phyloP scores from a whole-genome alignment of 2,329 filamentous ascomycete genomes.

The Monascus ruber region DNA sequence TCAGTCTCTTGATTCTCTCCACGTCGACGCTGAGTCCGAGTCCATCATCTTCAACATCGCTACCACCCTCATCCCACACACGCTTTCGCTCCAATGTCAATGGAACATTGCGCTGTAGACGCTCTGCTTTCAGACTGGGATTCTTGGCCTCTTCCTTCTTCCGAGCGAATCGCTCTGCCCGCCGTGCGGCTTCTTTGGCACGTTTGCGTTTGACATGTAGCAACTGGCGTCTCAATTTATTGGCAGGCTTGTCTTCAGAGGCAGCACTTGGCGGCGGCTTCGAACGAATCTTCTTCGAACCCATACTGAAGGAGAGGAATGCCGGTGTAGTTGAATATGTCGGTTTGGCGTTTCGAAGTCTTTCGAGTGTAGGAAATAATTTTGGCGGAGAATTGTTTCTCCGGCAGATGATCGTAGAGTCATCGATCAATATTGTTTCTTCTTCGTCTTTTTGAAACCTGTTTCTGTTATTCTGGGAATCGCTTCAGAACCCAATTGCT shows the following conservation, averaged over 20 bases:
- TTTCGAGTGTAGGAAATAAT: slow-evolving; percentile 12
- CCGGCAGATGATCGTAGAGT: slow-evolving; percentile 5
- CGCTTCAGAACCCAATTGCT: too few species aligned
- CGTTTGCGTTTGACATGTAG: slow-evolving; percentile 74
- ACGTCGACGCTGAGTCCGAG: slow-evolving; percentile 38
- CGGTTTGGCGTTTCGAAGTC: background rate
- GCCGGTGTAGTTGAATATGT: slow-evolving; percentile 1
- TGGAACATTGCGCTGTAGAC: slow-evolving; percentile 68
- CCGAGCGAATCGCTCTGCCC: slow-evolving; percentile 63
- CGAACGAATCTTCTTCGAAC: slow-evolving; percentile 34
- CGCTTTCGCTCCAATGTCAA: slow-evolving; percentile 77
- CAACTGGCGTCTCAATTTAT: slow-evolving; percentile 69
- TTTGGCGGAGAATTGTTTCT: slow-evolving; percentile 16
- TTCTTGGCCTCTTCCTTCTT: slow-evolving; percentile 80
- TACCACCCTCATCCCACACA: slow-evolving; percentile 70
- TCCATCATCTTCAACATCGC: slow-evolving; percentile 33
- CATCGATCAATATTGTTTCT: background rate
- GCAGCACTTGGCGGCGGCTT: slow-evolving; percentile 35
- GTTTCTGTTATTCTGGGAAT: slow-evolving; percentile 4
- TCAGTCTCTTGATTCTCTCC: slow-evolving; percentile 38
- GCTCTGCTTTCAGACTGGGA: slow-evolving; percentile 59
- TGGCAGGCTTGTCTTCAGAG: slow-evolving; percentile 48
- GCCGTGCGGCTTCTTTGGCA: slow-evolving; percentile 58
- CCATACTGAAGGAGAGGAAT: slow-evolving; percentile 30
- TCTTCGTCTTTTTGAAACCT: background rate